Evolutionary conservation across 2,329 filamentous ascomycete genomes (phyloP), one percentile per base, ranked within the genome.

Genomic region (Cladobotryum protrusum): DNA sequence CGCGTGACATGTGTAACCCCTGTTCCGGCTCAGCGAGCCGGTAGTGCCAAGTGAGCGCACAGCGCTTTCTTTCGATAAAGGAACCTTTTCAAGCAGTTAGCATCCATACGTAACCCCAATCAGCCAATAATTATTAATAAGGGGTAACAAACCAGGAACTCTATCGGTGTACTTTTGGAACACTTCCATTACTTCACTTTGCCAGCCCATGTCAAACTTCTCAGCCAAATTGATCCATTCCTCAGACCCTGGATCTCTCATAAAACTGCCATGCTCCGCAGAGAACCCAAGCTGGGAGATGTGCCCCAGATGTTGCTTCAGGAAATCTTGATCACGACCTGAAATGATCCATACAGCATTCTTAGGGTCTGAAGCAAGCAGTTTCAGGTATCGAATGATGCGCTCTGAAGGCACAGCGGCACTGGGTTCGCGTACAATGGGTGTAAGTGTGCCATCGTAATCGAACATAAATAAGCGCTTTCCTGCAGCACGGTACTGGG

Each of bases 301-400:
- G 68, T 95, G 86, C n/a, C 92, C 93, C 66, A 97, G 83, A 73
- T 92, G 91, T 57, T 95, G 85, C 57, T 87, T 83, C 52, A 99
- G 72, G 70, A 99, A 99, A 7, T 86, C 85, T 63, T 96, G 90
- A 61, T 97, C 92, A 56, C 93, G 84, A 11, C 93, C 93, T 47
- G 89, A 95, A 62, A 99, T 96, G 64, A 99, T 95, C 93, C 93
- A 99, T n/a, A 99, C 90, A 1, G 83, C 79, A 61, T 97, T 99
- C 50, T 77, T 76, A 14, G 86, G 82, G 63, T 97, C 89, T 0
- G 86, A 77, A 0, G 91, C 87, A 39, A 99, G 76, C 11, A 80
- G 78, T 65, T 86, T 89, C 52, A 99, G 76, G 1, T 86, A 91
- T 29, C 84, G 81, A 44, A 95, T 84, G 18, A 96, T 81, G 18